Percentiles rank a stretch among this genome's conserved stretches.
These are phyloP conservation scores for Apium graveolens DNA, from an alignment of 129 eudicot species.

Conservation along the genomic window DNA sequence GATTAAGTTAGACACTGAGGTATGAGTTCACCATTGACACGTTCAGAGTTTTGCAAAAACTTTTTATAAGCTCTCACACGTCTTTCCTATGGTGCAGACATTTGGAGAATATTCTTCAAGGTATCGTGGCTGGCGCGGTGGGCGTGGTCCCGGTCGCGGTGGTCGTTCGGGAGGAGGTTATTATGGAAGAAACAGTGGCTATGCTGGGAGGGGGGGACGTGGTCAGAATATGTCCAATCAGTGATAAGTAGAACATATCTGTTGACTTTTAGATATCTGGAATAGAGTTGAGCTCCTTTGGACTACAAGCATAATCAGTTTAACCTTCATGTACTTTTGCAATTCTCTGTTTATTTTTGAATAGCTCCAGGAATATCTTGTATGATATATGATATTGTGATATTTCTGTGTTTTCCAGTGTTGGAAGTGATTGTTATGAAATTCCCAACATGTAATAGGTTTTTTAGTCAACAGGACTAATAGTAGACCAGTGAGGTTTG, in stretches of 20 bases:
- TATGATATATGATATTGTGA: not conserved
- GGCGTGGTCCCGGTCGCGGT: slow-evolving; percentile 54
- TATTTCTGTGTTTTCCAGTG: not conserved
- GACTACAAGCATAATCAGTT: slow-evolving; percentile 7
- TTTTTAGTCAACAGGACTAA: not conserved
- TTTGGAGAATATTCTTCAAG: slow-evolving; percentile 87
- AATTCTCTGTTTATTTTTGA: slow-evolving; percentile 8
- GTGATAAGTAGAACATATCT: slow-evolving; percentile 28
- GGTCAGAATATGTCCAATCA: slow-evolving; percentile 41
- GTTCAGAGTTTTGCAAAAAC: not conserved
- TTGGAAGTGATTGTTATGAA: not conserved
- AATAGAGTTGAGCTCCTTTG: slow-evolving; percentile 8
- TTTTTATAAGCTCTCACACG: not conserved
- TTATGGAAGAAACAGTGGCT: slow-evolving; percentile 49
- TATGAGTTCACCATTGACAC: slow-evolving; percentile 12
- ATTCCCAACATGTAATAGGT: not conserved
- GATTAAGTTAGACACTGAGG: slow-evolving; percentile 89
- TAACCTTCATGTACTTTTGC: slow-evolving; percentile 27
- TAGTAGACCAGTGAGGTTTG: not conserved
- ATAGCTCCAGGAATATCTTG: slow-evolving; percentile 13
- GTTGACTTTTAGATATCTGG: not conserved
- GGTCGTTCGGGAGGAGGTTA: slow-evolving; percentile 53
- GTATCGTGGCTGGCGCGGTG: slow-evolving; percentile 77
- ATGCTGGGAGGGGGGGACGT: slow-evolving; percentile 77
- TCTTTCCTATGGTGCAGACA: slow-evolving; percentile 47